These are phyloP conservation scores for Shiraia sp. DNA, from an alignment of 2,329 filamentous ascomycete species.

Conservation along the genomic window DNA sequence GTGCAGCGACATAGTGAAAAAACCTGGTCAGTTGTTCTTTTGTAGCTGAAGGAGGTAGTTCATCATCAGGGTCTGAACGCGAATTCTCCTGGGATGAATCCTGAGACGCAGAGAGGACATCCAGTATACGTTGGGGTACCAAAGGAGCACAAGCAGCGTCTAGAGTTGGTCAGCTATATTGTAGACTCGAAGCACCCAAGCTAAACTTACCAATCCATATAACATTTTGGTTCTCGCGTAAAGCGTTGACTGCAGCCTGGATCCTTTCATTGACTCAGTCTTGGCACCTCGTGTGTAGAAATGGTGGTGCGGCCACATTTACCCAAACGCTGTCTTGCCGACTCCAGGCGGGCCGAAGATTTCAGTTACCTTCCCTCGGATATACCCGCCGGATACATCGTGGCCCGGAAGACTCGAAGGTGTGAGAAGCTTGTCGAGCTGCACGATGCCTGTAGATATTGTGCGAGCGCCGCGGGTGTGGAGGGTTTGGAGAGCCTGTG, in stretches of 20 bases:
- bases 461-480: constrained; percentile 54
- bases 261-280: constrained; percentile 58
- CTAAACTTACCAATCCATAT: constrained; percentile 77
- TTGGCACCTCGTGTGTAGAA: constrained; percentile 11
- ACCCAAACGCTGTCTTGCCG: constrained; percentile 85
- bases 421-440: constrained; percentile 51
- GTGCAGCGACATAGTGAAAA: constrained; percentile 67
- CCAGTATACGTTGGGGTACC: constrained; percentile 52
- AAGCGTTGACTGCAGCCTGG: constrained; percentile 67
- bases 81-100: constrained; percentile 1
- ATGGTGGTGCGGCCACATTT: constrained; percentile 42
- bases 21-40: constrained; percentile 48
- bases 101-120: constrained; percentile 45
- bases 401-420: constrained; percentile 29
- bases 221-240: constrained; percentile 65
- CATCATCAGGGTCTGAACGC: constrained; percentile 1
- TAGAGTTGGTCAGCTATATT: constrained; percentile 22
- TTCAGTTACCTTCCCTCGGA: constrained; percentile 79
- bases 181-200: constrained; percentile 10
- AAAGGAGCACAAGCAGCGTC: constrained; percentile 57
- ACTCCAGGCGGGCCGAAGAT: constrained; percentile 84
- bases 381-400: constrained; percentile 58
- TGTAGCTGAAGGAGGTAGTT: constrained; percentile 17
- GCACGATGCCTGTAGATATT: constrained; percentile 53
- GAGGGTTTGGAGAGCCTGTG: constrained; percentile 68